Base-by-base conservation (phyloP, 1,284 basidiomycete species). In the Apiotrichum veenhuisii region DNA sequence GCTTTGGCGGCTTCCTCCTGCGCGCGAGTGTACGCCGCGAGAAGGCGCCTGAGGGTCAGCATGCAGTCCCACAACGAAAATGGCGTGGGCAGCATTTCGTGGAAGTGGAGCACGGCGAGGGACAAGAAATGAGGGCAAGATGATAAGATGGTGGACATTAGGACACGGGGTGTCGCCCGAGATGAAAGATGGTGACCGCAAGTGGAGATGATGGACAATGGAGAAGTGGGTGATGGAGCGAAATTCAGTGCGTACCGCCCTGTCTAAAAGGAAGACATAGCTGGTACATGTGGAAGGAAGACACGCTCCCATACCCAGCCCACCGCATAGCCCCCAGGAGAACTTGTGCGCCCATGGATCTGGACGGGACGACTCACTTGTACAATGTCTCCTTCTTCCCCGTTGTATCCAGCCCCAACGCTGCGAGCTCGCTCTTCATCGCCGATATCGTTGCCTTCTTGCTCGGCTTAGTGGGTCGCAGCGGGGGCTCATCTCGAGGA, bases 341-440 rank as follows among this genome's bases (percentile, higher is more conserved):
- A 34, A 7, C n/a, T 12, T 3, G 23, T 14, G 3, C n/a, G 10
- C 40, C 5, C n/a, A 23, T 10, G 40, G 9, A 41, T 30, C 40
- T 30, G 14, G 26, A 1, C 10, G 10, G 41, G 34, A 41, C 22
- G n/a, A 68, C 73, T 57, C 52, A 74, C 75, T 68, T 69, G 51
- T 62, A 71, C 30, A 78, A 54, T 17, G 75, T 74, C 58, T 77
- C 75, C 52, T 71, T 73, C 67, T 75, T 77, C 2, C 77, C 77
- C 22, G 66, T 63, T 3, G 67, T 65, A 44, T 74, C 67, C 26
- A 77, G 59, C 0, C 72, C 71, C 20, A 74, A 53, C 14, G 55
- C 52, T 1, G 54, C 60, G 14, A 77, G 61, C 5, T 64, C 64
- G 18, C 58, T 57, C 20, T 64, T 57, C 37, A 76, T 50, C 50